Evolutionary conservation across 2,329 filamentous ascomycete species (phyloP).

Genomic region (Coniochaeta prunicola): DNA sequence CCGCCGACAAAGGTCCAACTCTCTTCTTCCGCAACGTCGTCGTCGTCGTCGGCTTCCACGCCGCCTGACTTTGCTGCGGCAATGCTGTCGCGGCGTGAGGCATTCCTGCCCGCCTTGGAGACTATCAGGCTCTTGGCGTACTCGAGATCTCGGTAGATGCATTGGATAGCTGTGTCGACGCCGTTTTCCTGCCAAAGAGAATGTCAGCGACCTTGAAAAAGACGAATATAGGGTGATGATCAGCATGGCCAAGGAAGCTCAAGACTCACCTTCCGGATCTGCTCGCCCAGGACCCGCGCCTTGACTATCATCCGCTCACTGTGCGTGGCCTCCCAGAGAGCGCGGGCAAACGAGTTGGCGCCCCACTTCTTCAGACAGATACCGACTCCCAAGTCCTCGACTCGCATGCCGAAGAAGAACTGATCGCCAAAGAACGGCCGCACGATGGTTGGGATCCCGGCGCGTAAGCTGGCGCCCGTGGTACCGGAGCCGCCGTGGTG

Average conservation of each 20-base stretch:
- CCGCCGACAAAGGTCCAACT: constrained; percentile 85
- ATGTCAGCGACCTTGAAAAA: neutral
- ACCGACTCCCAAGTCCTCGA: constrained; percentile 90
- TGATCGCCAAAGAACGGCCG: constrained; percentile 98
- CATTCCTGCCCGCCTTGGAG: constrained; percentile 48
- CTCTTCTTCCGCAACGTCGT: constrained; percentile 63
- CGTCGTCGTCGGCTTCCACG: constrained; percentile 35
- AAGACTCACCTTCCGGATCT: constrained; percentile 70
- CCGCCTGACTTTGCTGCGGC: constrained; percentile 16
- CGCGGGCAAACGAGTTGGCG: constrained; percentile 74
- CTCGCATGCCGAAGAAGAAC: constrained; percentile 85
- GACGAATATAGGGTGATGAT: too few species aligned
- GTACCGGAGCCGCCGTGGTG: constrained; percentile 95
- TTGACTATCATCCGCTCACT: constrained; percentile 88
- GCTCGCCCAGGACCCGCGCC: constrained; percentile 72
- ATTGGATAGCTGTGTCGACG: constrained; percentile 83
- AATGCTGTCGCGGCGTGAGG: constrained; percentile 18
- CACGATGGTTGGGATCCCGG: constrained; percentile 88
- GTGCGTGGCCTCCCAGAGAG: constrained; percentile 86
- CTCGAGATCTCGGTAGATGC: constrained; percentile 89
- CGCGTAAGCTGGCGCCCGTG: constrained; percentile 84
- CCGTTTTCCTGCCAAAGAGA: constrained; percentile 69
- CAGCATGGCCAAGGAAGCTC: neutral
- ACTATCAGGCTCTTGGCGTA: constrained; percentile 83
- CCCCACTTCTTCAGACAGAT: constrained; percentile 86